Percentiles rank a stretch among this genome's conserved stretches.
Conservation (phyloP, 176 grass and related monocot species). For the Eleusine indica region DNA sequence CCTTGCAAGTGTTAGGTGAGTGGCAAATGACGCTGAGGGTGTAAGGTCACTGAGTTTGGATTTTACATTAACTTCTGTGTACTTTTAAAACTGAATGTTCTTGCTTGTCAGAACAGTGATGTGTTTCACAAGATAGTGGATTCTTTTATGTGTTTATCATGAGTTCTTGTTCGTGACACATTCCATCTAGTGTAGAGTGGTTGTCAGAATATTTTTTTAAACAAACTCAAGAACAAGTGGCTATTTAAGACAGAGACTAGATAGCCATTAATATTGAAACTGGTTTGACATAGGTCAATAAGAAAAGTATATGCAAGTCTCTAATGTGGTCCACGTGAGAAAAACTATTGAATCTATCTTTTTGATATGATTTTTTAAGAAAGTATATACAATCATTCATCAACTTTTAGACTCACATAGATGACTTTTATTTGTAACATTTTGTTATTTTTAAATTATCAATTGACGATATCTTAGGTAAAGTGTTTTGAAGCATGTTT, state of each 20-base stretch:
- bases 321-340: background rate
- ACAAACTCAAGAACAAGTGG: rapidly evolving
- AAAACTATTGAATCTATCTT: background rate
- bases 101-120: background rate
- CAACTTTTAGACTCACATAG: background rate
- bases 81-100: background rate
- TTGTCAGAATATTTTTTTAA: background rate
- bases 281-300: background rate
- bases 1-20: too few species aligned
- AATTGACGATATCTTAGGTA: rapidly evolving
- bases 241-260: background rate
- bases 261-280: background rate
- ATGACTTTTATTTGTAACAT: rapidly evolving
- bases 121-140: background rate
- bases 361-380: rapidly evolving
- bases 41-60: too few species aligned
- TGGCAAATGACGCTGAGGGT: background rate
- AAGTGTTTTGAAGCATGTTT: background rate
- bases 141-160: background rate
- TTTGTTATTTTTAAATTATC: background rate
- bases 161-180: background rate
- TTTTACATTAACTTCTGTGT: background rate
- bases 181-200: rapidly evolving
- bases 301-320: background rate
- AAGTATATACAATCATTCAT: rapidly evolving